Evolutionary conservation across 176 grass and related monocot genomes (phyloP).

Genomic region (Pontederia crassipes): DNA sequence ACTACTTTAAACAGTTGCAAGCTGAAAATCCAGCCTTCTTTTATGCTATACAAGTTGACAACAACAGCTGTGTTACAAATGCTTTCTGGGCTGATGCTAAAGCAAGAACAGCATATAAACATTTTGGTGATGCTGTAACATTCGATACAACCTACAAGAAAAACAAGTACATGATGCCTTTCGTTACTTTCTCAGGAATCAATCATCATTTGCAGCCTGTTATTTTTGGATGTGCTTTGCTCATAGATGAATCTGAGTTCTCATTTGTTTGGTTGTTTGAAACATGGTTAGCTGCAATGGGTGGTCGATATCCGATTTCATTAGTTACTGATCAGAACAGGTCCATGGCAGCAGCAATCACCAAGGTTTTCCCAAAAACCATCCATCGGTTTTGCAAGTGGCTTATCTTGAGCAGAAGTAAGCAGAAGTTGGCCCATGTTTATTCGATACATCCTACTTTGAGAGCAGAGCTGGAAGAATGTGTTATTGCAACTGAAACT

Average conservation of each 20-base stretch:
- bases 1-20: slow-evolving; percentile 69
- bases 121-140: slow-evolving; percentile 72
- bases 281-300: slow-evolving; percentile 79
- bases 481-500: slow-evolving; percentile 60
- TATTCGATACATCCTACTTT: slow-evolving; percentile 57
- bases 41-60: slow-evolving; percentile 81
- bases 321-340: slow-evolving; percentile 72
- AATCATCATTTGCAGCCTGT: slow-evolving; percentile 87
- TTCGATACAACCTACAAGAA: slow-evolving; percentile 89
- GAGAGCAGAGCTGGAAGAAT: slow-evolving; percentile 64
- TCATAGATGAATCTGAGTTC: slow-evolving; percentile 69
- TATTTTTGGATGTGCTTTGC: slow-evolving; percentile 71
- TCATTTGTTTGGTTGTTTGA: slow-evolving; percentile 87
- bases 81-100: slow-evolving; percentile 76
- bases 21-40: slow-evolving; percentile 53
- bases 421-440: slow-evolving; percentile 59
- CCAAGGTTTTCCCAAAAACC: slow-evolving; percentile 61
- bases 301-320: slow-evolving; percentile 41
- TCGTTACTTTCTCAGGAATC: slow-evolving; percentile 70
- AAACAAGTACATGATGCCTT: slow-evolving; percentile 85
- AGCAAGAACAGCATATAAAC: slow-evolving; percentile 43
- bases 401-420: slow-evolving; percentile 69
- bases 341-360: slow-evolving; percentile 57
- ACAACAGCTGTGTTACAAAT: slow-evolving; percentile 63
- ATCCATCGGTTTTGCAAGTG: slow-evolving; percentile 82